Evolutionary conservation across 768 basidiomycete genomes (phyloP).

Genomic region (Rubroboletus pulcherrimus): DNA sequence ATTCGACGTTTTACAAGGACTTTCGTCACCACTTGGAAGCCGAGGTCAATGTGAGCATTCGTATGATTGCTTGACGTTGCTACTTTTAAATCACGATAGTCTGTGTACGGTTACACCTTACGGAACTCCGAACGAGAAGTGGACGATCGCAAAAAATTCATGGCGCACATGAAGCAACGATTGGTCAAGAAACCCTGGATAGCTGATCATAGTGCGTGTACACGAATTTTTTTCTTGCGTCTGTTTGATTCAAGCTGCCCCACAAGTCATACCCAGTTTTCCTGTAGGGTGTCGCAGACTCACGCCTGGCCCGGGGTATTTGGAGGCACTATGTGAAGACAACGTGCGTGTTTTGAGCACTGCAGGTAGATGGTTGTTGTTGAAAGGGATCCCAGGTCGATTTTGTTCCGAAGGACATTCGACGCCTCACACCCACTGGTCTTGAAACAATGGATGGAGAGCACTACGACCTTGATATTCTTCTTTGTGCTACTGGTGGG

Average conservation of each 20-base stretch:
- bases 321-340: slow-evolving; percentile 60
- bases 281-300: slow-evolving; percentile 57
- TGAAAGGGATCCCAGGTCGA: slow-evolving; percentile 29
- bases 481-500: slow-evolving; percentile 58
- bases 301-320: slow-evolving; percentile 65
- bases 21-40: slow-evolving; percentile 48
- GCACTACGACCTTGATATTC: slow-evolving; percentile 51
- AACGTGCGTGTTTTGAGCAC: slow-evolving; percentile 35
- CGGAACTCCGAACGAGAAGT: slow-evolving; percentile 36
- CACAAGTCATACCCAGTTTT: slow-evolving; percentile 52
- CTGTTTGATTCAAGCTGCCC: not conserved
- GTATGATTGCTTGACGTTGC: not conserved
- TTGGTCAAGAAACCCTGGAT: slow-evolving; percentile 59
- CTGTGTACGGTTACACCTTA: slow-evolving; percentile 41
- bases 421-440: slow-evolving; percentile 47
- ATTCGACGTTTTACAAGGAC: slow-evolving; percentile 43
- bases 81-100: not conserved
- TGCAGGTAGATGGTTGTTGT: not conserved
- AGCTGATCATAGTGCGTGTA: slow-evolving; percentile 38
- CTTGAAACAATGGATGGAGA: slow-evolving; percentile 56
- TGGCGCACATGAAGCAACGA: slow-evolving; percentile 44
- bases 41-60: slow-evolving; percentile 36
- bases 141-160: slow-evolving; percentile 33
- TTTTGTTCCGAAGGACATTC: slow-evolving; percentile 49
- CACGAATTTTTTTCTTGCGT: not conserved